These are phyloP conservation scores for Cardamine chenopodiifolia DNA, from an alignment of 345 rosid genomes.

Conservation along the genomic window DNA sequence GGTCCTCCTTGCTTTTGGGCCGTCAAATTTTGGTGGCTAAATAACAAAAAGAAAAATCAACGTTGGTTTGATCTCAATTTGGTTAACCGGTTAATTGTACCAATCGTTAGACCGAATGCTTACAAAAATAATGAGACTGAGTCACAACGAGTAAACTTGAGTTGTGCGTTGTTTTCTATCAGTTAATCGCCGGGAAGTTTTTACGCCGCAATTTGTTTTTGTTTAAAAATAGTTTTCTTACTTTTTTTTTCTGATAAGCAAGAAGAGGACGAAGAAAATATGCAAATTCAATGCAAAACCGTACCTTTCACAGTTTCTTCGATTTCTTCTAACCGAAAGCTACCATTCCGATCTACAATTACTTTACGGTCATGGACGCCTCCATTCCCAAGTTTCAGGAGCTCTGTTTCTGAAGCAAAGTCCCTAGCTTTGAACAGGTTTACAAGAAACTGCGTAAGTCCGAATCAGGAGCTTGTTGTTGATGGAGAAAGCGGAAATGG, in stretches of 20 bases:
- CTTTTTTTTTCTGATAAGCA: neutral
- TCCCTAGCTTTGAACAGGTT: constrained; percentile 24
- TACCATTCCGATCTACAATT: constrained; percentile 33
- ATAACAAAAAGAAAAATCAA: neutral
- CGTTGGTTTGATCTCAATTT: neutral
- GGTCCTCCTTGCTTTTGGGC: neutral
- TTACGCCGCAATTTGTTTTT: constrained; percentile 22
- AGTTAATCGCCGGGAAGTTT: constrained; percentile 20
- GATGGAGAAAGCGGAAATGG: constrained; percentile 24
- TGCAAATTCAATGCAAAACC: constrained; percentile 53
- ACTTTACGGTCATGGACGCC: constrained; percentile 31
- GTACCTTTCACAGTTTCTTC: constrained; percentile 39
- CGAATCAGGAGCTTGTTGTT: constrained; percentile 44
- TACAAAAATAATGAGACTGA: neutral
- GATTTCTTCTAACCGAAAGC: constrained; percentile 36
- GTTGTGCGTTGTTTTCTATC: constrained; percentile 22
- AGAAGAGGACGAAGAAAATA: neutral
- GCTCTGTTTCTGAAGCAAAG: constrained; percentile 33
- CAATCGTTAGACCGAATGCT: constrained; percentile 11
- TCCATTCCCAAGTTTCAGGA: constrained; percentile 21
- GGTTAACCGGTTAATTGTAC: neutral
- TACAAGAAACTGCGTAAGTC: constrained; percentile 40
- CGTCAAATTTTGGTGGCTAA: constrained; percentile 14
- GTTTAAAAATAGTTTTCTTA: neutral
- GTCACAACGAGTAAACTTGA: neutral